phyloP scores from a whole-genome alignment of 352 stramenopile genomes.

The Phytophthora agathidicida region DNA sequence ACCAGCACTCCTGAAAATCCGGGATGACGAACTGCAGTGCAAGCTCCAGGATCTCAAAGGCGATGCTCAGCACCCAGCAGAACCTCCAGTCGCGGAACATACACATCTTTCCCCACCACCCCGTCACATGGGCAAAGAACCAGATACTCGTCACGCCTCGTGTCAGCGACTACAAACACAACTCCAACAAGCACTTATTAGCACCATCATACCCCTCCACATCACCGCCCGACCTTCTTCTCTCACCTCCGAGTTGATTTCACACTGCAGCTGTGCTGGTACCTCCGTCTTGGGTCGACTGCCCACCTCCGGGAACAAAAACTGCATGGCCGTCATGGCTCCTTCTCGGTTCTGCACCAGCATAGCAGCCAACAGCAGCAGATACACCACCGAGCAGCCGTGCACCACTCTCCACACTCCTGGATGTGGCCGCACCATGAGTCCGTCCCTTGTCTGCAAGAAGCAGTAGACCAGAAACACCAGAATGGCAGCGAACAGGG shows the following conservation, averaged over 20 bases:
- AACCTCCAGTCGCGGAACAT: slow-evolving; percentile 95
- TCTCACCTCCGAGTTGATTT: slow-evolving; percentile 60
- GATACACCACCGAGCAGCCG: slow-evolving; percentile 77
- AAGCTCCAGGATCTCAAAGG: slow-evolving; percentile 92
- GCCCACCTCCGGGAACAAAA: slow-evolving; percentile 77
- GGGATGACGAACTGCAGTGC: slow-evolving; percentile 90
- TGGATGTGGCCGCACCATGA: slow-evolving; percentile 81
- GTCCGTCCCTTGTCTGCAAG: slow-evolving; percentile 75
- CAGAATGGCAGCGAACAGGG: slow-evolving; percentile 62
- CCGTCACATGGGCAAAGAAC: slow-evolving; percentile 86
- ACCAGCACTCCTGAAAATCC: slow-evolving; percentile 95
- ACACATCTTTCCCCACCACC: slow-evolving; percentile 94
- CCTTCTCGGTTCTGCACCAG: slow-evolving; percentile 73
- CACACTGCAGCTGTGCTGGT: slow-evolving; percentile 51
- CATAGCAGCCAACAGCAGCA: slow-evolving; percentile 70
- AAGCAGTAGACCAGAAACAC: slow-evolving; percentile 90
- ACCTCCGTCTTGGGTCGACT: slow-evolving; percentile 39
- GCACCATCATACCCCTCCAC: background rate
- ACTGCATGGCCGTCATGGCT: slow-evolving; percentile 71
- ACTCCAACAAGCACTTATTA: background rate
- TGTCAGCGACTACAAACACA: slow-evolving; percentile 49
- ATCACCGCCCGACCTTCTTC: background rate
- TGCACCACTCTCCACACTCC: slow-evolving; percentile 84
- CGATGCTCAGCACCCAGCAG: slow-evolving; percentile 90
- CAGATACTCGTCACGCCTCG: slow-evolving; percentile 82